These are phyloP conservation scores for Fusarium anguioides DNA, from an alignment of 2,329 filamentous ascomycete genomes.

Conservation along the genomic window DNA sequence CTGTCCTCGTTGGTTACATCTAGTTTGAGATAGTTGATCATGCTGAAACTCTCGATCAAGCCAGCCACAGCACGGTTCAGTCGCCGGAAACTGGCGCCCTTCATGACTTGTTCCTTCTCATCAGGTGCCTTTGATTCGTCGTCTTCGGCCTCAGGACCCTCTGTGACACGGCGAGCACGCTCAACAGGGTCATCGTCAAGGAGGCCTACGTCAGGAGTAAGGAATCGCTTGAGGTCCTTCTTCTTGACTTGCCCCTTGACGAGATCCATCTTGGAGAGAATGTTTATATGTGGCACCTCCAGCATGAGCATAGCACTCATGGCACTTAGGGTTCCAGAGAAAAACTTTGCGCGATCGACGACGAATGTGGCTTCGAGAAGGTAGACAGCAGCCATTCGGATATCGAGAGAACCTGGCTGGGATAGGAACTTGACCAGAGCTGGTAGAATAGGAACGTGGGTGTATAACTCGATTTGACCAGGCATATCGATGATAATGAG, in stretches of 20 bases:
- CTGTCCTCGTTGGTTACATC: slow-evolving; percentile 94
- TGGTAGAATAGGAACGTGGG: slow-evolving; percentile 92
- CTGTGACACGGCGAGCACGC: slow-evolving; percentile 53
- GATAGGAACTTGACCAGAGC: slow-evolving; percentile 84
- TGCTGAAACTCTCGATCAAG: slow-evolving; percentile 96
- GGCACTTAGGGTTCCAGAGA: slow-evolving; percentile 91
- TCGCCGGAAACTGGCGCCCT: slow-evolving; percentile 81
- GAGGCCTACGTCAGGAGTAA: slow-evolving; percentile 85
- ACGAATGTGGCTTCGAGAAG: slow-evolving; percentile 96
- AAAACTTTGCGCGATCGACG: slow-evolving; percentile 96
- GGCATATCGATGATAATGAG: slow-evolving; percentile 99
- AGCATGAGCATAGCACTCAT: slow-evolving; percentile 99
- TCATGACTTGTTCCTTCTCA: slow-evolving; percentile 78
- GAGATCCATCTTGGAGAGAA: slow-evolving; percentile 97
- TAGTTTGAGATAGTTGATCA: slow-evolving; percentile 94
- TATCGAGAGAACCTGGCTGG: slow-evolving; percentile 81
- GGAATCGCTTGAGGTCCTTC: slow-evolving; percentile 88
- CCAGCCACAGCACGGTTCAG: slow-evolving; percentile 90
- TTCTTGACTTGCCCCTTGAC: slow-evolving; percentile 89
- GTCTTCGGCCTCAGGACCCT: slow-evolving; percentile 57
- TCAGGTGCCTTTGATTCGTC: slow-evolving; percentile 69
- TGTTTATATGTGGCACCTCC: slow-evolving; percentile 95
- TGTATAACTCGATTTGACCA: slow-evolving; percentile 98
- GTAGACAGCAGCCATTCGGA: slow-evolving; percentile 93
- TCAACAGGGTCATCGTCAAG: slow-evolving; percentile 82